Percentiles rank a stretch among this genome's conserved stretches.
Conservation (phyloP, 441 rosid species). For the Arabidopsis hybrid region DNA sequence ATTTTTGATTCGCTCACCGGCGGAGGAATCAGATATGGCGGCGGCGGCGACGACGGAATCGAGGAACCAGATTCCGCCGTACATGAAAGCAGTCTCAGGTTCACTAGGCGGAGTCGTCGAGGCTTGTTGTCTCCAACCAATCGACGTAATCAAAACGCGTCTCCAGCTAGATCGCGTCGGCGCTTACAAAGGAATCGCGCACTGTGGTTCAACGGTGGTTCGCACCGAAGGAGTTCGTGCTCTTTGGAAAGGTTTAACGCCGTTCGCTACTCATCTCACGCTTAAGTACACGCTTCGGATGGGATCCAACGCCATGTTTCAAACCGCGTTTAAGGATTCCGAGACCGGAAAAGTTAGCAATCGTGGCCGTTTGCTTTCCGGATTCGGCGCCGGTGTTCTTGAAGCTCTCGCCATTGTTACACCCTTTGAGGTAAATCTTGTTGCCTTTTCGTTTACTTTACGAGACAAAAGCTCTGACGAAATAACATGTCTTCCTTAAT, state of each 20-base stretch:
- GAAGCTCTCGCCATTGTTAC: slow-evolving; percentile 93
- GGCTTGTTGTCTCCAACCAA: slow-evolving; percentile 91
- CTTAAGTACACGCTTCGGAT: slow-evolving; percentile 87
- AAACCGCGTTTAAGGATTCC: slow-evolving; percentile 77
- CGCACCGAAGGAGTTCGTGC: slow-evolving; percentile 84
- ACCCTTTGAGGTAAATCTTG: slow-evolving; percentile 75
- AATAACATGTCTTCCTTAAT: not conserved
- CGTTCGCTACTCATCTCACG: slow-evolving; percentile 93
- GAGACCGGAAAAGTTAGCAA: slow-evolving; percentile 72
- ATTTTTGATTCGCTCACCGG: not conserved
- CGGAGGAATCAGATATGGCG: slow-evolving; percentile 10
- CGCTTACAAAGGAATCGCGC: slow-evolving; percentile 75
- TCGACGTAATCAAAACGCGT: slow-evolving; percentile 95
- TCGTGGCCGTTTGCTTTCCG: slow-evolving; percentile 66
- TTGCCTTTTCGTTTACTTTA: slow-evolving; percentile 24
- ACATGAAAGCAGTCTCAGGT: slow-evolving; percentile 91
- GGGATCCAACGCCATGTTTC: slow-evolving; percentile 91
- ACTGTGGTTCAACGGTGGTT: slow-evolving; percentile 78
- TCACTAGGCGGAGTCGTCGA: slow-evolving; percentile 89
- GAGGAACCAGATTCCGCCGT: slow-evolving; percentile 59
- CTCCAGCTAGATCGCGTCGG: slow-evolving; percentile 81
- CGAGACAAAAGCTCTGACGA: slow-evolving; percentile 9
- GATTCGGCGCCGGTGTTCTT: slow-evolving; percentile 95
- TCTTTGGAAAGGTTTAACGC: slow-evolving; percentile 95
- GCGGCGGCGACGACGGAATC: slow-evolving; percentile 36